Evolutionary conservation across 768 basidiomycete genomes (phyloP), one percentile per base, ranked within the genome.

Genomic region (Rhodosporidiobolus sp.): DNA sequence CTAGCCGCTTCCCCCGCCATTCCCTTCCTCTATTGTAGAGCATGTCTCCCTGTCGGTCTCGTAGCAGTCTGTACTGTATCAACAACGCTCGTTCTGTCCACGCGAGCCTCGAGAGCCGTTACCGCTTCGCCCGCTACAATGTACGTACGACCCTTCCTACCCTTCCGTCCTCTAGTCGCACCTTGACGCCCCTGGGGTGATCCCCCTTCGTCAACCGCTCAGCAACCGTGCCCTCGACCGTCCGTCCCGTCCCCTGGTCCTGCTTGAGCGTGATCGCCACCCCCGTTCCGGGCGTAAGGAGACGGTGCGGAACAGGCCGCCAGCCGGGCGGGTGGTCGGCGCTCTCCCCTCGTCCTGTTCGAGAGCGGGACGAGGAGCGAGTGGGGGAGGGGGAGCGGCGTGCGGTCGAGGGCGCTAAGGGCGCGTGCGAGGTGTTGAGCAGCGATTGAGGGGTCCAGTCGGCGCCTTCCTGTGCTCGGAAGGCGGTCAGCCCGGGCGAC

Each of bases 111-210:
- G 35, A 53, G 28, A 53, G n/a, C n/a, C 11, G 22, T 32, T 20
- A 35, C 60, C 24, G 38, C 14, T 14, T 43, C 38, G 7, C 14
- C 38, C 46, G 46, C 46, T 56, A 28, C 12, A 70, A 19, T 10
- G 65, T 35, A 32, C 70, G 28, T 3, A 69, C 74, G 30, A 75
- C 67, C 26, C 74, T 61, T 8, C 74, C 74, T 4, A 75, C 70
- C 19, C 67, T n/a, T 11, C 74, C 70, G 46, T 75, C 70, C 28
- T 17, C 17, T 20, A 75, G n/a, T 0, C 74, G n/a, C 0, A 75
- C 74, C 46, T 75, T 75, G 24, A 75, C 70, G 16, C 74, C 74
- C 24, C 74, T 38, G 26, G 74, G 74, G 45, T 75, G 74, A 43
- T 75, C 70, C 3, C 70, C 74, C n/a, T 49, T 62, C 35, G 74